Evolutionary conservation across 345 rosid genomes (phyloP).

Genomic region (Camelina neglecta): DNA sequence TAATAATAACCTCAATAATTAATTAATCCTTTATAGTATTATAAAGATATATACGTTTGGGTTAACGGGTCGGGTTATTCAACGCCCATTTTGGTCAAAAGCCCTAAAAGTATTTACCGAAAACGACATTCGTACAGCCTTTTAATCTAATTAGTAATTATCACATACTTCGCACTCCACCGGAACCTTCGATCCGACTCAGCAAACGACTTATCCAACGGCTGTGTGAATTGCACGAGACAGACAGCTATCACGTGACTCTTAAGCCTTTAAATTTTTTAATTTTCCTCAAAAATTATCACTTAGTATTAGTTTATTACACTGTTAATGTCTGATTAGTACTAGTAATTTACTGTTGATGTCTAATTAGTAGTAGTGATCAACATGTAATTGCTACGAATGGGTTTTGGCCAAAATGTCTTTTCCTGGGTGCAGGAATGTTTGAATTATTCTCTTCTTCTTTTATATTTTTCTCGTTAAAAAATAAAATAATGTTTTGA

Average conservation of each 20-base stretch:
- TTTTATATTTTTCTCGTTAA: not conserved
- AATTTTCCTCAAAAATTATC: not conserved
- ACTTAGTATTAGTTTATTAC: not conserved
- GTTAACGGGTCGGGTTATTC: conserved; percentile 48
- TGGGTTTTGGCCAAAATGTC: conserved; percentile 13
- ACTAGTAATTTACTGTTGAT: no score
- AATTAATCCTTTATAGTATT: not conserved
- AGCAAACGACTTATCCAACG: conserved; percentile 41
- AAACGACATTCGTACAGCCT: conserved; percentile 47
- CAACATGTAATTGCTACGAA: conserved; percentile 10
- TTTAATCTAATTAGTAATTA: conserved; percentile 29
- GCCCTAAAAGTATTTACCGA: conserved; percentile 42
- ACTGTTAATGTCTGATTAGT: conserved; percentile 21
- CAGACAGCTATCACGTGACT: conserved; percentile 39
- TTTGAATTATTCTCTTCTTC: conserved; percentile 21
- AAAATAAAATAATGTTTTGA: not conserved
- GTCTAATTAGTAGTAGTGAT: conserved; percentile 24
- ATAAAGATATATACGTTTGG: not conserved
- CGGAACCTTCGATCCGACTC: conserved; percentile 20
- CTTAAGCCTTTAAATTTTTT: not conserved
- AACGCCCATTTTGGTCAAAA: conserved; percentile 51
- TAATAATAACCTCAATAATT: not conserved
- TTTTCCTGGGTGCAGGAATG: not conserved
- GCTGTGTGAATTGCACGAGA: conserved; percentile 17
- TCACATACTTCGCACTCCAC: conserved; percentile 35